Percentiles rank a stretch among this genome's conserved stretches.
Conservation (phyloP, 2,329 filamentous ascomycete genomes). For the Colletotrichum eremochloae region DNA sequence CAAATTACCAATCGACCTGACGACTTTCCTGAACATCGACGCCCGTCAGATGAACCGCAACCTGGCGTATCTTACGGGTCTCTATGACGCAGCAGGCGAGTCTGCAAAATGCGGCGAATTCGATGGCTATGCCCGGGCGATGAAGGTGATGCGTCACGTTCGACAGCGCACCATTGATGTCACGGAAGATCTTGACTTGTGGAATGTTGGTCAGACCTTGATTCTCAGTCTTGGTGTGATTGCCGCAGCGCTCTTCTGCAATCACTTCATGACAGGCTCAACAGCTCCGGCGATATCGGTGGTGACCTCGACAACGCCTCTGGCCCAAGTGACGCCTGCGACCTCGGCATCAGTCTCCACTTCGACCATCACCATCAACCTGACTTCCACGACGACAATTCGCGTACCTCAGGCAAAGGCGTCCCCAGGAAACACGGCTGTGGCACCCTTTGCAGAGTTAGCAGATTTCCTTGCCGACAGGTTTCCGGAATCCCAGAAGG, state of each 20-base stretch:
- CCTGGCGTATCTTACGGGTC: slow-evolving; percentile 62
- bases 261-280: slow-evolving; percentile 23
- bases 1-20: slow-evolving; percentile 62
- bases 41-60: slow-evolving; percentile 67
- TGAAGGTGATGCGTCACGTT: slow-evolving; percentile 21
- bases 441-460: slow-evolving; percentile 56
- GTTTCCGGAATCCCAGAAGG: slow-evolving; percentile 48
- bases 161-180: slow-evolving; percentile 1
- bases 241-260: slow-evolving; percentile 19
- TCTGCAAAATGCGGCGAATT: slow-evolving; percentile 1
- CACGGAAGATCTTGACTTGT: slow-evolving; percentile 25
- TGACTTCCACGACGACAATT: slow-evolving; percentile 55
- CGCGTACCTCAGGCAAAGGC: slow-evolving; percentile 47
- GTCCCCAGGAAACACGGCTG: slow-evolving; percentile 46
- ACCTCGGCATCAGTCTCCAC: slow-evolving; percentile 38
- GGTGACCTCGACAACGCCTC: slow-evolving; percentile 12
- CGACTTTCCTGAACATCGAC: slow-evolving; percentile 64
- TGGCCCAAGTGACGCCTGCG: slow-evolving; percentile 1
- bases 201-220: slow-evolving; percentile 11
- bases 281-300: slow-evolving; percentile 3
- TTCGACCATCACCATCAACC: slow-evolving; percentile 53
- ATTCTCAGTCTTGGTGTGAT: slow-evolving; percentile 19
- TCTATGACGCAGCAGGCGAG: slow-evolving; percentile 46
- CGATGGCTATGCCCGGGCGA: slow-evolving; percentile 2
- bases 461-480: slow-evolving; percentile 58